phyloP scores from a whole-genome alignment of 352 stramenopile species.

The Phytophthora agathidicida region DNA sequence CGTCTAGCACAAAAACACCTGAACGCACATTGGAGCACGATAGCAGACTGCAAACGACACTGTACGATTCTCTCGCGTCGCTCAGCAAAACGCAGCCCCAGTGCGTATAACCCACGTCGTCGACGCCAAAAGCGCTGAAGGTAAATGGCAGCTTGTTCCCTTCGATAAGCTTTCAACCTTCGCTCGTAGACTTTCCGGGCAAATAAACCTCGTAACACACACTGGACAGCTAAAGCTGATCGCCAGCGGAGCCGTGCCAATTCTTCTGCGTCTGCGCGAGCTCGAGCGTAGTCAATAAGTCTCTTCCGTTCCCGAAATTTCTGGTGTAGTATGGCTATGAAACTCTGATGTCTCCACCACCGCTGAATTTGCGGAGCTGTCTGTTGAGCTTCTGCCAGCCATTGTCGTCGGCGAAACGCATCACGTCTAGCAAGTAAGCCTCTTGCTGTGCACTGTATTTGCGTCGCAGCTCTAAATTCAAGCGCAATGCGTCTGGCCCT shows the following conservation, averaged over 20 bases:
- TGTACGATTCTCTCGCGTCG: slow-evolving; percentile 45
- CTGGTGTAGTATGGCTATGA: slow-evolving; percentile 10
- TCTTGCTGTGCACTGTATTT: slow-evolving; percentile 37
- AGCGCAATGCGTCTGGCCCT: slow-evolving; percentile 9
- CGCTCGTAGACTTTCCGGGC: slow-evolving; percentile 28
- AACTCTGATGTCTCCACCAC: slow-evolving; percentile 32
- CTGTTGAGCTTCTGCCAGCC: slow-evolving; percentile 24
- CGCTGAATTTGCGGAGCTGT: slow-evolving; percentile 11
- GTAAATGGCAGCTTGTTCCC: slow-evolving; percentile 41
- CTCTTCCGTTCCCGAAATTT: slow-evolving; percentile 38
- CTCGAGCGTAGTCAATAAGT: slow-evolving; percentile 36
- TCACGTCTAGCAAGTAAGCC: slow-evolving; percentile 31
- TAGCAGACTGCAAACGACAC: slow-evolving; percentile 29
- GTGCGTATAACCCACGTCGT: slow-evolving; percentile 40
- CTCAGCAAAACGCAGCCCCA: slow-evolving; percentile 58
- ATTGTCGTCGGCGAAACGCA: slow-evolving; percentile 9
- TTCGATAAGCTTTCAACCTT: slow-evolving; percentile 11
- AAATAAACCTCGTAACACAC: slow-evolving; percentile 44
- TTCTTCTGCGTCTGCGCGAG: slow-evolving; percentile 28
- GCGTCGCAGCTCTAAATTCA: slow-evolving; percentile 26
- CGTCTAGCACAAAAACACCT: slow-evolving; percentile 32
- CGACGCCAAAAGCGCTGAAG: slow-evolving; percentile 60
- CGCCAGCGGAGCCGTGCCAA: slow-evolving; percentile 23
- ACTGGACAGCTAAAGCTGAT: slow-evolving; percentile 43
- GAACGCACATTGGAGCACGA: slow-evolving; percentile 48